These are phyloP conservation scores for Phalaenopsis equestris DNA, from an alignment of 106 monocot genomes.

Conservation along the genomic window DNA sequence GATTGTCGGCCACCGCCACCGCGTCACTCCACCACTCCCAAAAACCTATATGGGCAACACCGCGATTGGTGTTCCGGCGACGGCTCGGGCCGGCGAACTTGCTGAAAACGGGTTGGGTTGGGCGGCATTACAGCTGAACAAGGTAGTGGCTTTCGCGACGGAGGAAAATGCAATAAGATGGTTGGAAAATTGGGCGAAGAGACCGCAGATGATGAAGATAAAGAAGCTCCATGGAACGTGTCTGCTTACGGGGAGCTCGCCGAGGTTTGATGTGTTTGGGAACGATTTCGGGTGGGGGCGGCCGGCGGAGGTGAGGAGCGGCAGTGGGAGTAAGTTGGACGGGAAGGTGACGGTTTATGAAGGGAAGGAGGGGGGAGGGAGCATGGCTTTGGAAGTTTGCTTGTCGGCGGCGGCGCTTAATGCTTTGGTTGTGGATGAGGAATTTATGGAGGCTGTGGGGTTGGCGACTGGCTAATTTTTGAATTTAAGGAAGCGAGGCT, in stretches of 20 bases:
- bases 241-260: conserved; percentile 24
- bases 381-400: conserved; percentile 40
- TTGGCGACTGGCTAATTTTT: neutral
- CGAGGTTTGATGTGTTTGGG: conserved; percentile 44
- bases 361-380: conserved; percentile 21
- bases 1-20: conserved; percentile 4
- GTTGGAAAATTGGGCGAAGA: conserved; percentile 3
- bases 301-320: conserved; percentile 35
- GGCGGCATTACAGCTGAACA: conserved; percentile 27
- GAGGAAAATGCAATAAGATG: conserved; percentile 2
- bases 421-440: neutral
- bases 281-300: conserved; percentile 61
- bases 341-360: conserved; percentile 30
- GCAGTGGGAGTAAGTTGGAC: conserved; percentile 26
- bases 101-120: conserved; percentile 14
- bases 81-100: conserved; percentile 12
- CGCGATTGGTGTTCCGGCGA: neutral
- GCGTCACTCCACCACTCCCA: conserved; percentile 10
- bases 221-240: neutral
- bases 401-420: conserved; percentile 3
- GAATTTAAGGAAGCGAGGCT: no score
- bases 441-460: conserved; percentile 1
- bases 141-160: neutral
- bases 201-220: neutral
- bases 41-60: conserved; percentile 32